Conservation (phyloP, 1,284 basidiomycete species). For the Ganoderma lingzhi region DNA sequence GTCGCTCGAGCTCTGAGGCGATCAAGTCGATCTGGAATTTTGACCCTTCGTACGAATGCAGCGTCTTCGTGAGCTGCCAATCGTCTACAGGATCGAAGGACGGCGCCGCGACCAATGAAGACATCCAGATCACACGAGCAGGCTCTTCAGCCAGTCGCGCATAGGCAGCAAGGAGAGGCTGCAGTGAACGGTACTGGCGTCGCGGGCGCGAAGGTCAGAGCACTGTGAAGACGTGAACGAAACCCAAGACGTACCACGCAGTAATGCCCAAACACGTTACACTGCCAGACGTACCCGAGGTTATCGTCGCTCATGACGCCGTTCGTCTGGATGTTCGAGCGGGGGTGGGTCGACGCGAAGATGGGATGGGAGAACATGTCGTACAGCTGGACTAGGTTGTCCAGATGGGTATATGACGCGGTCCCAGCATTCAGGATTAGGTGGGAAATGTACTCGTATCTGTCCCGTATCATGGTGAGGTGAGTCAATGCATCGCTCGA, state of each 20-base stretch:
- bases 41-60: slow-evolving; percentile 73
- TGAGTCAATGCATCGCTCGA: neutral
- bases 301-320: slow-evolving; percentile 78
- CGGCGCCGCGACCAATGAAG: slow-evolving; percentile 73
- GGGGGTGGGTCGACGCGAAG: slow-evolving; percentile 62
- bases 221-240: too few species aligned
- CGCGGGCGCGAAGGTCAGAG: too few species aligned
- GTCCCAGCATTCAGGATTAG: slow-evolving; percentile 88
- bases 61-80: slow-evolving; percentile 73
- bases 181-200: slow-evolving; percentile 64
- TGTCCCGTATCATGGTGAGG: slow-evolving; percentile 41
- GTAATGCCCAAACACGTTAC: slow-evolving; percentile 87
- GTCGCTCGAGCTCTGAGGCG: slow-evolving; percentile 65
- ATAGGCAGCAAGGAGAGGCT: slow-evolving; percentile 56
- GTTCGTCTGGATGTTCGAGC: slow-evolving; percentile 65
- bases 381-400: slow-evolving; percentile 58
- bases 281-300: slow-evolving; percentile 86
- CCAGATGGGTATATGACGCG: slow-evolving; percentile 65
- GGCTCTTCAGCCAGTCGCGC: slow-evolving; percentile 30
- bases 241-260: slow-evolving; percentile 64
- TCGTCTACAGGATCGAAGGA: slow-evolving; percentile 76
- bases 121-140: slow-evolving; percentile 83
- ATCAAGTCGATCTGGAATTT: slow-evolving; percentile 88
- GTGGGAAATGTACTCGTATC: slow-evolving; percentile 75
- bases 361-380: slow-evolving; percentile 62